phyloP scores from a whole-genome alignment of 352 stramenopile genomes.

The Phytophthora lateralis region DNA sequence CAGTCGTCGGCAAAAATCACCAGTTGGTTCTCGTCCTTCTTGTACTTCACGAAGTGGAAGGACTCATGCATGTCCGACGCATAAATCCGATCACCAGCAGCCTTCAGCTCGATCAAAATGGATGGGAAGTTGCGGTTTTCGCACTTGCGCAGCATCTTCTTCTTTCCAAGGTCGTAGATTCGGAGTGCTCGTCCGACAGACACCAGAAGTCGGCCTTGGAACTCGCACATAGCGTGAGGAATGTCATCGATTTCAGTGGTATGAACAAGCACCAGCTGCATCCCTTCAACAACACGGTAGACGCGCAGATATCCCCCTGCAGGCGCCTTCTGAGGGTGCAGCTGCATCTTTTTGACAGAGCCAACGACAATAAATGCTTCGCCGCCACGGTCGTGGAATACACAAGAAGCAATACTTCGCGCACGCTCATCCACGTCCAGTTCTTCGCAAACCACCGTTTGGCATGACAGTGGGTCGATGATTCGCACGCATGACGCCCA shows the following conservation, averaged over 20 bases:
- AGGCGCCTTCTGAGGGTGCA: slow-evolving; percentile 87
- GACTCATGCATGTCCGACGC: slow-evolving; percentile 96
- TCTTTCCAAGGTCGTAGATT: slow-evolving; percentile 99
- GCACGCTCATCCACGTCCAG: slow-evolving; percentile 94
- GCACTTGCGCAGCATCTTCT: slow-evolving; percentile 99
- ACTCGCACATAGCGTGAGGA: slow-evolving; percentile 96
- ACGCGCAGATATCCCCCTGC: slow-evolving; percentile 87
- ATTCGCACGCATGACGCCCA: slow-evolving; percentile 99
- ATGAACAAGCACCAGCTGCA: slow-evolving; percentile 96
- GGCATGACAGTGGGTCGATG: slow-evolving; percentile 92
- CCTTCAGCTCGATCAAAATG: slow-evolving; percentile 94
- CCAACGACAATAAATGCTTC: slow-evolving; percentile 98
- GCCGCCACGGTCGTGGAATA: slow-evolving; percentile 95
- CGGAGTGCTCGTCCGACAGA: slow-evolving; percentile 95
- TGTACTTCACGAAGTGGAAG: slow-evolving; percentile 98
- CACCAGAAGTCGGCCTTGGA: slow-evolving; percentile 97
- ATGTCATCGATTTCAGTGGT: slow-evolving; percentile 97
- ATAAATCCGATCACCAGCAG: slow-evolving; percentile 95
- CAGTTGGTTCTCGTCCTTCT: slow-evolving; percentile 95
- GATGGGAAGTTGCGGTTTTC: slow-evolving; percentile 95
- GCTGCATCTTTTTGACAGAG: slow-evolving; percentile 94
- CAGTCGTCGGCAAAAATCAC: slow-evolving; percentile 97
- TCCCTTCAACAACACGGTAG: slow-evolving; percentile 93
- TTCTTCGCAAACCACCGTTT: slow-evolving; percentile 91
- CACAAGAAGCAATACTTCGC: slow-evolving; percentile 92